These are phyloP conservation scores for Oryza longistaminata DNA, from an alignment of 176 grass and related monocot genomes.

Conservation along the genomic window DNA sequence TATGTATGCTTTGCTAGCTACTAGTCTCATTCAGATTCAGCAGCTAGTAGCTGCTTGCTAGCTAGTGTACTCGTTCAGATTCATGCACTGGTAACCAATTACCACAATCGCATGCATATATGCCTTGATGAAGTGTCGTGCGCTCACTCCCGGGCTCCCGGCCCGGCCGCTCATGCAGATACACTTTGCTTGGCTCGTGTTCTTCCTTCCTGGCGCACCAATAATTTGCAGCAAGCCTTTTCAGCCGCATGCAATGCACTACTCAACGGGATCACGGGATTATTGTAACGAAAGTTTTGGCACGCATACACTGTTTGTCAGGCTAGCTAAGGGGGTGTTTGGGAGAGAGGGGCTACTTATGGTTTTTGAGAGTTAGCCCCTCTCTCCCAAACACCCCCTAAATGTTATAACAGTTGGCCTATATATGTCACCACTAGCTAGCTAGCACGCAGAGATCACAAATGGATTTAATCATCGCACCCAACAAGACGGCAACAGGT, in stretches of 20 bases:
- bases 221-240: background rate
- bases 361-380: too few relatives aligned
- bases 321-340: too few relatives aligned
- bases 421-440: background rate
- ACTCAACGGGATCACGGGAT: slow-evolving; percentile 3
- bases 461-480: background rate
- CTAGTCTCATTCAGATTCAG: too few relatives aligned
- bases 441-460: background rate
- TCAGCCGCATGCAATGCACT: background rate
- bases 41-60: too few relatives aligned
- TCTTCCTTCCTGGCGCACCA: background rate
- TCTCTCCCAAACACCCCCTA: too few relatives aligned
- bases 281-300: background rate
- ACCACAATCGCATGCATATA: background rate
- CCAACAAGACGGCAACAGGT: slow-evolving; percentile 19
- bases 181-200: background rate
- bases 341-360: too few relatives aligned
- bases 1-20: background rate
- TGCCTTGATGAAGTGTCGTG: background rate
- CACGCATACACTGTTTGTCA: background rate
- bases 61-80: too few relatives aligned
- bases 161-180: background rate
- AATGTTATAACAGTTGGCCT: background rate
- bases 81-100: too few relatives aligned
- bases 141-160: background rate